Conservation (phyloP, 305 asterid species). For the Ilex paraguariensis region DNA sequence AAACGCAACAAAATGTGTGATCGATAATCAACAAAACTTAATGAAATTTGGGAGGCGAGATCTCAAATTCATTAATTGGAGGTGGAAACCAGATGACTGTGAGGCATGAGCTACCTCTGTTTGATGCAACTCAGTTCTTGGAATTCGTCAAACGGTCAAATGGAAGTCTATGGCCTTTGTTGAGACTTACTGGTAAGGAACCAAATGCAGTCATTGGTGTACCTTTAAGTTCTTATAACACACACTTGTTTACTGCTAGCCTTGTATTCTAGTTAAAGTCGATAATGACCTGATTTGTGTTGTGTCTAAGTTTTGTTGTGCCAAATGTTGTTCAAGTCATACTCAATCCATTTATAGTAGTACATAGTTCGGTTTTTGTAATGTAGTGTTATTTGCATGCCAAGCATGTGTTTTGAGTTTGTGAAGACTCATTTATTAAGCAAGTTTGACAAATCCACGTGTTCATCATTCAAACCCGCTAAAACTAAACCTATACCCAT, state of each 20-base stretch:
- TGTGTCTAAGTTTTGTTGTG: neutral
- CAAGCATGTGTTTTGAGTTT: no score
- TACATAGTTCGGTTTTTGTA: neutral
- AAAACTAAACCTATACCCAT: no score
- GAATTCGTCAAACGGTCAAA: constrained; percentile 30
- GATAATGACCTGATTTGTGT: neutral
- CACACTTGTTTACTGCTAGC: no score
- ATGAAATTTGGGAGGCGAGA: constrained; percentile 77
- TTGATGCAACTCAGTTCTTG: constrained; percentile 50
- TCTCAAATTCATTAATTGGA: constrained; percentile 60
- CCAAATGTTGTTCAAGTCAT: neutral
- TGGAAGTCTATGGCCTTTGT: constrained; percentile 81
- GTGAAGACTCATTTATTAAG: no score
- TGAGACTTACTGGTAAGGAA: constrained; percentile 83
- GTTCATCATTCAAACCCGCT: no score
- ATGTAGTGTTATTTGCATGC: neutral
- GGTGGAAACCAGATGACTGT: constrained; percentile 81
- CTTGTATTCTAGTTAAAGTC: no score
- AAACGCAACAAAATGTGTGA: constrained; percentile 52
- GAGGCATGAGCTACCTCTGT: constrained; percentile 38
- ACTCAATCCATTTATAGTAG: neutral
- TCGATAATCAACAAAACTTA: constrained; percentile 86
- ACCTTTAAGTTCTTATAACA: constrained; percentile 25
- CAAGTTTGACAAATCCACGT: no score
- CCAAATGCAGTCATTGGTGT: constrained; percentile 82